Percentiles rank a stretch among this genome's conserved stretches.
These are phyloP conservation scores for Huntiella moniliformis DNA, from an alignment of 2,329 filamentous ascomycete genomes.

Conservation along the genomic window DNA sequence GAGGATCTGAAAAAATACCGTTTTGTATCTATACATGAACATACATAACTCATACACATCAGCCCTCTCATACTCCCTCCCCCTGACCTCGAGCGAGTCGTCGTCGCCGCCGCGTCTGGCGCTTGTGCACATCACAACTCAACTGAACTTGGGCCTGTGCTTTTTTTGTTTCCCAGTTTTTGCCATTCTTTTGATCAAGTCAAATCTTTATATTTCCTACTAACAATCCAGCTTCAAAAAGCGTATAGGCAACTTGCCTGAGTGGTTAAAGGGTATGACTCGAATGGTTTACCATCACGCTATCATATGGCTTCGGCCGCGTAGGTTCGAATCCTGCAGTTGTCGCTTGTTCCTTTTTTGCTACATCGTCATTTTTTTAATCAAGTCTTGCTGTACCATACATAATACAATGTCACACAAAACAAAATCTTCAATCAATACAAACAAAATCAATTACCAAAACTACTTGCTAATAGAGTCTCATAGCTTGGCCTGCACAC, in stretches of 20 bases:
- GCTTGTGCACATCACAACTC: too few relatives aligned
- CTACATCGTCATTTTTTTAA: not conserved
- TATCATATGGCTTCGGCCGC: slow-evolving; percentile 11
- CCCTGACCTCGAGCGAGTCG: too few relatives aligned
- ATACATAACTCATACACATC: too few relatives aligned
- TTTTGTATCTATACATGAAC: too few relatives aligned
- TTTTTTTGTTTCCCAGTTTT: too few relatives aligned
- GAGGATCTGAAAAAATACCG: too few relatives aligned
- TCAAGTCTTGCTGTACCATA: not conserved
- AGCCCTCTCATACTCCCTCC: too few relatives aligned
- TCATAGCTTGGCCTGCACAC: slow-evolving; percentile 4
- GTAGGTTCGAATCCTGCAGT: slow-evolving; percentile 10
- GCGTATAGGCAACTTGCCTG: slow-evolving; percentile 9
- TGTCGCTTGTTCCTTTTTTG: slow-evolving; percentile 1
- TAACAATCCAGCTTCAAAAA: not conserved
- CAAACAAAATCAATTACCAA: not conserved
- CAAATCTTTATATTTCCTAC: too few relatives aligned
- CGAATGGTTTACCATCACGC: slow-evolving; percentile 7
- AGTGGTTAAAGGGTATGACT: slow-evolving; percentile 12
- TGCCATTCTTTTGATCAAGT: too few relatives aligned
- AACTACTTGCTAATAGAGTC: not conserved
- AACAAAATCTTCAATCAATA: not conserved
- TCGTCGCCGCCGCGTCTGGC: too few relatives aligned
- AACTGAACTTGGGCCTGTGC: too few relatives aligned
- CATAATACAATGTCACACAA: too few relatives aligned